Base-by-base conservation (phyloP, 2,329 filamentous ascomycete genomes). In the Helminthosporium solani region DNA sequence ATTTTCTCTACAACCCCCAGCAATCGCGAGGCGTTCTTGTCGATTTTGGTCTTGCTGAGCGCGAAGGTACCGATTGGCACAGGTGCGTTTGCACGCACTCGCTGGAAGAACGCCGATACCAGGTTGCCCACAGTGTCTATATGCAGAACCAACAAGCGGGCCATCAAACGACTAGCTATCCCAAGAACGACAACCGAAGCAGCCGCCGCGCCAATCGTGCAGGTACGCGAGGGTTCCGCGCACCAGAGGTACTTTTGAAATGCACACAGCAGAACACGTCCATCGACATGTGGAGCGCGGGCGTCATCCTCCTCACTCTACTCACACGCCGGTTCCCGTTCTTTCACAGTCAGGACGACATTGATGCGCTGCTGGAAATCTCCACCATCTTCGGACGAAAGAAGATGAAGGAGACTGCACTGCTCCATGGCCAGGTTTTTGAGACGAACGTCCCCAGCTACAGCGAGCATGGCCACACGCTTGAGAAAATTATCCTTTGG, bases 281-380 rank as follows among this genome's bases (percentile, higher is more conserved):
- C 58, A 94, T 99, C 57, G 94, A 99, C 67, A 87, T 99, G 56
- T 99, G 94, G 94, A 96, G 90, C 19, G 91, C 86, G 0, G 94
- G 94, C 33, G 91, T 99, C n/a, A 95, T 99, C 44, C 79, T 99
- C 2, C 78, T 99, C n/a, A 99, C 94, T 0, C 87, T 99, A 53
- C 77, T 99, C 12, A 92, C 88, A 33, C 87, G 87, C 46, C 85
- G 94, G 3, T 99, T 99, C 61, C 94, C 94, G 1, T 99, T 99
- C 73, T 99, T 99, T 78, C 96, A 99, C 73, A 95, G 89, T 36
- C 87, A 90, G n/a, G 94, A 99, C 68, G 94, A 99, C 61, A 87
- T 99, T 38, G 94, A 99, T 65, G 94, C 94, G 41, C 87, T 96
- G 80, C 92, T 99, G 57, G 94, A 99, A 71, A 95, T 99, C 56